Percentiles rank a stretch among this genome's conserved stretches.
Conservation (phyloP, 176 grass and related monocot species). For the Phoenix roebelenii region DNA sequence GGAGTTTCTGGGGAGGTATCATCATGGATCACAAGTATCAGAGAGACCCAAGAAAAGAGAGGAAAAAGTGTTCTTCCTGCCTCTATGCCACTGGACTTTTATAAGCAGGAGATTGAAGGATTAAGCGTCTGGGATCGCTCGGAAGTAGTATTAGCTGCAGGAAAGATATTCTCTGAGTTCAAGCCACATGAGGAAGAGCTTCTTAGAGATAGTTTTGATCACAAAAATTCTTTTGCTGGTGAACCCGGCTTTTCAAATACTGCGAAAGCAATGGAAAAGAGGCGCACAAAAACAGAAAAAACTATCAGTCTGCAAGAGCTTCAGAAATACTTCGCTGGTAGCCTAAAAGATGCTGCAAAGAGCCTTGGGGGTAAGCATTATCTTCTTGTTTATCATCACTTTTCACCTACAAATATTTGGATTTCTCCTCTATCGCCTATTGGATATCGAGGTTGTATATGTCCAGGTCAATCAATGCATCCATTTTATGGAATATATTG, state of each 20-base stretch:
- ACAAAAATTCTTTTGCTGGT: conserved; percentile 13
- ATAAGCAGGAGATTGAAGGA: conserved; percentile 52
- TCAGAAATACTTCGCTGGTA: conserved; percentile 85
- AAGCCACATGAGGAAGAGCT: conserved; percentile 30
- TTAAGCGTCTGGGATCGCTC: conserved; percentile 52
- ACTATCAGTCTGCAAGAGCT: conserved; percentile 70
- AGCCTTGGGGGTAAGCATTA: conserved; percentile 72
- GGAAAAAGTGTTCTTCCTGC: conserved; percentile 15
- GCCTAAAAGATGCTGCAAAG: conserved; percentile 95
- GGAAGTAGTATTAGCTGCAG: conserved; percentile 23
- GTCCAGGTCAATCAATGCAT: too few relatives aligned
- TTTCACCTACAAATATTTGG: too few relatives aligned
- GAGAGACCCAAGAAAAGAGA: conserved; percentile 35
- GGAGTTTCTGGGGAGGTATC: conserved; percentile 36
- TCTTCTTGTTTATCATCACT: neutral
- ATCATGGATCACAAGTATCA: conserved; percentile 47
- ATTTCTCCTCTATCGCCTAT: too few relatives aligned
- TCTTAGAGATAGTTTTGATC: conserved; percentile 23
- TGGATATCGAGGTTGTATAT: too few relatives aligned
- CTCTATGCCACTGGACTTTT: conserved; percentile 32
- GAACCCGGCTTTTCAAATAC: conserved; percentile 30
- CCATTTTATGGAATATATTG: too few relatives aligned
- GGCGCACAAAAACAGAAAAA: conserved; percentile 68
- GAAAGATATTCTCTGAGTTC: conserved; percentile 38
- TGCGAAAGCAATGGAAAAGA: conserved; percentile 51